These are phyloP conservation scores for Phoma herbarum DNA, from an alignment of 2,329 filamentous ascomycete species.

Conservation along the genomic window DNA sequence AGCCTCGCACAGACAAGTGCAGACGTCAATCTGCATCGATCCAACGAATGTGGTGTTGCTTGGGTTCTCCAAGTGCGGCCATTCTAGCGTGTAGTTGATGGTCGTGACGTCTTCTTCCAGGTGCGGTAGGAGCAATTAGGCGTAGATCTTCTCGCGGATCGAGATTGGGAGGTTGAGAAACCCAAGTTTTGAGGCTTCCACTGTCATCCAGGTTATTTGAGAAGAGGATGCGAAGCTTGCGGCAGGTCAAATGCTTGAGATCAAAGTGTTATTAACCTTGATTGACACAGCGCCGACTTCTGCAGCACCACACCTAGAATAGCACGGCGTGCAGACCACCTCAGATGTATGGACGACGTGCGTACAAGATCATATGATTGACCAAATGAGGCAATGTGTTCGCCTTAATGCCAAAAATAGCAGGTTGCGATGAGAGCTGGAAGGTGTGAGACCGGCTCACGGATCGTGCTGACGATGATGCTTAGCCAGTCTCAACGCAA, in stretches of 20 bases:
- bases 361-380: slow-evolving; percentile 1
- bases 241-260: neutral
- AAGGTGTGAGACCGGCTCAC: slow-evolving; percentile 12
- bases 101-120: slow-evolving; percentile 47
- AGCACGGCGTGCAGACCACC: slow-evolving; percentile 11
- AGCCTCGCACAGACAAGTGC: slow-evolving; percentile 31
- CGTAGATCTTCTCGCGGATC: slow-evolving; percentile 28
- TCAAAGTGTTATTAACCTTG: neutral
- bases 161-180: slow-evolving; percentile 8
- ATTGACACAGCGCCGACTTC: neutral
- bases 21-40: slow-evolving; percentile 37
- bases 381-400: slow-evolving; percentile 1
- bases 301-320: slow-evolving; percentile 8
- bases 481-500: slow-evolving; percentile 4
- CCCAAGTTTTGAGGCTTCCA: neutral
- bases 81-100: slow-evolving; percentile 47
- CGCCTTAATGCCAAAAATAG: slow-evolving; percentile 16
- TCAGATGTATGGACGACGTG: slow-evolving; percentile 6
- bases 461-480: neutral
- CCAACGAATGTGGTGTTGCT: slow-evolving; percentile 44
- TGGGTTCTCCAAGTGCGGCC: slow-evolving; percentile 42
- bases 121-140: slow-evolving; percentile 36
- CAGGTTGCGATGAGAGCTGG: slow-evolving; percentile 11
- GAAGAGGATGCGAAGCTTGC: neutral
- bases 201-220: neutral